Evolutionary conservation across 2,329 filamentous ascomycete genomes (phyloP), one percentile per base, ranked within the genome.

Genomic region (Eurotiales sp.): DNA sequence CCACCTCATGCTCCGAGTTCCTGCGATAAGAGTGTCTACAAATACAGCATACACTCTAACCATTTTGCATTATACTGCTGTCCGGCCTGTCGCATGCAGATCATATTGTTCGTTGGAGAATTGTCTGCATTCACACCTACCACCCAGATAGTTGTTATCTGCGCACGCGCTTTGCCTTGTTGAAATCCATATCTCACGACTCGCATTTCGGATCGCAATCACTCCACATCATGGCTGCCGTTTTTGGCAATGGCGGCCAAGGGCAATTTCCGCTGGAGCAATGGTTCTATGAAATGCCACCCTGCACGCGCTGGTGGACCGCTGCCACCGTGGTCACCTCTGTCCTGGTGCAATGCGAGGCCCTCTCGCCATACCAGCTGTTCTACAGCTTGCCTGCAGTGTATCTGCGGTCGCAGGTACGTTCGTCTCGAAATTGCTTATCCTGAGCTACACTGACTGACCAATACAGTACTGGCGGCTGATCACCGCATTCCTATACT

Each of bases 241-340:
- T 75, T 36, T 74, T 70, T 64, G 72, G 69, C 27, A 72, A 72
- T 57, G 72, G 66, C 43, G 72, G 65, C 12, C 71, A 74, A 51
- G 76, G 77, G 51, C 79, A 81, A 56, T 78, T 96, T 64, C 93
- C 92, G 37, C 80, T 99, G 7, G 93, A 97, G 72, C 87, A 92
- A 60, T 99, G 93, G 93, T 97, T 96, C 72, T 96, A 90, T 80
- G 93, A 99, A 71, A 96, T 96, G 87, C 93, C 93, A 3, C 84
- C 93, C 22, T 95, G 91, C 71, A 99, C 93, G 32, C 80, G 93
- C 55, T 95, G 88, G 86, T 99, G 93, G 93, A 97, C 93, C 19
- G 91, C 90, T 21, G 90, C 91, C 4, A 95, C 91, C 0, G 84
- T 97, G 37, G 76, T 90, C 52, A 93, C 87, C 10, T 95, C 90